phyloP scores from a whole-genome alignment of 2,329 filamentous ascomycete species.

The Fusarium nisikadoi region DNA sequence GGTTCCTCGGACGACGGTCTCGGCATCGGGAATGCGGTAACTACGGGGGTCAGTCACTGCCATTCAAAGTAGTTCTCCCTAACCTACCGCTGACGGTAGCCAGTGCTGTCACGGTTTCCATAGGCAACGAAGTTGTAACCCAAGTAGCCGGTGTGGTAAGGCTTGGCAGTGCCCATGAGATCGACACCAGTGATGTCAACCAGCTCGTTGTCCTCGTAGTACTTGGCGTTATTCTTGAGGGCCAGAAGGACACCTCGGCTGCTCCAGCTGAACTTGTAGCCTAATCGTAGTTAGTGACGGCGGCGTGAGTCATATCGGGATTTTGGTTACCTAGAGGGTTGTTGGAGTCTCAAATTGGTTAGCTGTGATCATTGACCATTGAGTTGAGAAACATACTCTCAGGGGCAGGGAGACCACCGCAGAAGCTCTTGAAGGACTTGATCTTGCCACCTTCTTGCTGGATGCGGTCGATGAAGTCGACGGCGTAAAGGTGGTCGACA shows the following conservation, averaged over 20 bases:
- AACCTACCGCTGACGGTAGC: slow-evolving; percentile 85
- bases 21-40: slow-evolving; percentile 84
- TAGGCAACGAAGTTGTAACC: slow-evolving; percentile 90
- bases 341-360: slow-evolving; percentile 66
- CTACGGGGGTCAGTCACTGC: slow-evolving; percentile 1
- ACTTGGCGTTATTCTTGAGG: slow-evolving; percentile 85
- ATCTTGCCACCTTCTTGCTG: slow-evolving; percentile 90
- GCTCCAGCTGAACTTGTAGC: slow-evolving; percentile 72
- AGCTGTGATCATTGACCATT: slow-evolving; percentile 4
- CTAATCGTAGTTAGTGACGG: slow-evolving; percentile 1
- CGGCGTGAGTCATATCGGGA: not conserved
- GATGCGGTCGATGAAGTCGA: slow-evolving; percentile 90
- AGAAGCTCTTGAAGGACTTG: slow-evolving; percentile 82
- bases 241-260: slow-evolving; percentile 89
- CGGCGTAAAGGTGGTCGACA: slow-evolving; percentile 69
- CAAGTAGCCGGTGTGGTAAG: slow-evolving; percentile 84
- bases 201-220: slow-evolving; percentile 81
- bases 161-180: slow-evolving; percentile 88
- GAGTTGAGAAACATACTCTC: slow-evolving; percentile 56
- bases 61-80: not conserved
- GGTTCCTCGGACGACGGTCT: slow-evolving; percentile 85
- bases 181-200: slow-evolving; percentile 71
- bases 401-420: slow-evolving; percentile 75
- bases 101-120: slow-evolving; percentile 89
- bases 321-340: slow-evolving; percentile 74